A percentile compares a stretch with the other conserved stretches of the same genome.
phyloP scores from a whole-genome alignment of 208 protist species.

The Herpetomonas tarakana region DNA sequence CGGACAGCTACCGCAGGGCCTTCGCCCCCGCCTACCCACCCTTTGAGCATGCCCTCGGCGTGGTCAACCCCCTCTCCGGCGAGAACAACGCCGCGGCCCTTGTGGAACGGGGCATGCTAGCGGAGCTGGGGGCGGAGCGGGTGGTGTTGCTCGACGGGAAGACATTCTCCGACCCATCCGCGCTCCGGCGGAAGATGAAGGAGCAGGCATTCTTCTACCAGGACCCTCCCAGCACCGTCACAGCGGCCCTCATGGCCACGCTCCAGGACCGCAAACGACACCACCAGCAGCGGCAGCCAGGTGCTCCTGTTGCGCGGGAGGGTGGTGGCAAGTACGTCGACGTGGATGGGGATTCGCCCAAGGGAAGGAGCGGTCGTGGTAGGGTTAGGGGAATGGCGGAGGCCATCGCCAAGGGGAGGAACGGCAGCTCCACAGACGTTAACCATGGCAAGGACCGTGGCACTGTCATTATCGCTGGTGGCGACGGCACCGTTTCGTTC shows the following conservation, averaged over 20 bases:
- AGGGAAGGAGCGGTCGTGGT: too few species aligned
- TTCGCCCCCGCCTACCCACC: not conserved
- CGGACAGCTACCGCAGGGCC: not conserved
- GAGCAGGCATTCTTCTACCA: conserved; percentile 46
- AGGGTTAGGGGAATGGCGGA: too few species aligned
- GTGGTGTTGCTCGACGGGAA: conserved; percentile 43
- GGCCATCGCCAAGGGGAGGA: not conserved
- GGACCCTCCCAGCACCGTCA: conserved; percentile 15
- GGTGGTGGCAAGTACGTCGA: not conserved
- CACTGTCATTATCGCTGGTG: conserved; percentile 76
- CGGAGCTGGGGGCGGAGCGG: conserved; percentile 42
- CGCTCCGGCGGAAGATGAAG: conserved; percentile 51
- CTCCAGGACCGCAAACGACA: not conserved
- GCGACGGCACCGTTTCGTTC: conserved; percentile 84
- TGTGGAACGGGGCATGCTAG: conserved; percentile 33
- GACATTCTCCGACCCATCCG: conserved; percentile 46
- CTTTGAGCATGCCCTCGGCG: conserved; percentile 47
- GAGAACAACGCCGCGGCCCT: conserved; percentile 28
- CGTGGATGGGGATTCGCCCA: not conserved
- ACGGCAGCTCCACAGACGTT: conserved; percentile 5
- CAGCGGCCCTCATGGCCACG: not conserved
- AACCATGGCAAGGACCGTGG: conserved; percentile 24
- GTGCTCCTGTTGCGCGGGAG: not conserved
- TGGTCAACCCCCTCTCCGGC: conserved; percentile 74
- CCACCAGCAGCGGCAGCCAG: too few species aligned